These are phyloP conservation scores for Cnidoscolus chayamansa DNA, from an alignment of 441 rosid genomes.

Conservation along the genomic window DNA sequence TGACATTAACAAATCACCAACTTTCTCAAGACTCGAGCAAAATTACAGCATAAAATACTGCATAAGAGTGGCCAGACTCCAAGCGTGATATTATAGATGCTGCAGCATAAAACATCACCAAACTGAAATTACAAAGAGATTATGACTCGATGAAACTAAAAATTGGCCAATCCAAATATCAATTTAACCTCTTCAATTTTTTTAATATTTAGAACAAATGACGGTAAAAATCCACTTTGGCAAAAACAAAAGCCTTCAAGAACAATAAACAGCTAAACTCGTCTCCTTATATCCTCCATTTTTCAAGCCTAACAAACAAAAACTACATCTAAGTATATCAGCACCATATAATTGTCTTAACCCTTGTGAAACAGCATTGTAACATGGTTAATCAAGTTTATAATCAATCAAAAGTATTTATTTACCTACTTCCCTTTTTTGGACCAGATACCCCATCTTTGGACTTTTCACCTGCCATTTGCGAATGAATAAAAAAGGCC, in stretches of 20 bases:
- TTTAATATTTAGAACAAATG: not conserved
- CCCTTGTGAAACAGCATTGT: constrained; percentile 37
- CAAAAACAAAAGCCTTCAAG: constrained; percentile 12
- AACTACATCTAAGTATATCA: constrained; percentile 25
- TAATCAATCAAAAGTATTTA: constrained; percentile 61
- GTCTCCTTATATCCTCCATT: constrained; percentile 16
- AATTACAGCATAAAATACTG: not conserved
- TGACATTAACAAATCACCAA: not conserved
- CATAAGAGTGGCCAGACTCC: not conserved
- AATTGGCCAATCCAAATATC: not conserved
- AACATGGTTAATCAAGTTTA: constrained; percentile 41
- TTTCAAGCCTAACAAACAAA: constrained; percentile 26
- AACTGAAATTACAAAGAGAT: not conserved
- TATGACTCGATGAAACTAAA: not conserved
- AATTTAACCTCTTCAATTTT: not conserved
- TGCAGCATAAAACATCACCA: not conserved
- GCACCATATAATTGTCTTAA: constrained; percentile 25
- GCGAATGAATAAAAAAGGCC: constrained; percentile 94
- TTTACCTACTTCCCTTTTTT: constrained; percentile 99
- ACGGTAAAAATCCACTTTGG: not conserved
- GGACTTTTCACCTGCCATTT: constrained; percentile 99
- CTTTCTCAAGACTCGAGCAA: not conserved
- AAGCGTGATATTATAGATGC: not conserved
- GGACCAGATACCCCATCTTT: constrained; percentile 98
- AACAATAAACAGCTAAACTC: constrained; percentile 12